Base-by-base conservation (phyloP, 164 flowering plant genomes). In the Tetracentron sinense region DNA sequence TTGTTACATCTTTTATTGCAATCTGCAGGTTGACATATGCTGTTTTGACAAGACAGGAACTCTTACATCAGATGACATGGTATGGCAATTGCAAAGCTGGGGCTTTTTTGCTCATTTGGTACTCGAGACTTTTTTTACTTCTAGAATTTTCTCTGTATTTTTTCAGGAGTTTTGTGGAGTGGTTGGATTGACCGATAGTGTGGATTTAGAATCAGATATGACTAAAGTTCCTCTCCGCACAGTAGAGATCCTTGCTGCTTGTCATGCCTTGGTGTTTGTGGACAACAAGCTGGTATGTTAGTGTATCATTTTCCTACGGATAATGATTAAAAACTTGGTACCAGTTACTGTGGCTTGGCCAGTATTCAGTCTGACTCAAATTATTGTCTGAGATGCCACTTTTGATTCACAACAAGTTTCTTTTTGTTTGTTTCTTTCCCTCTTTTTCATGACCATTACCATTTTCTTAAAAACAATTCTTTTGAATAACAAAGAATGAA, bases 31-130 rank as follows among this genome's bases (percentile, higher is more conserved):
- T 71, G 99, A 94, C 71, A 84, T 91, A 46, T 94, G 99, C 71
- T 94, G 99, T 75, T 94, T 94, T 68, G 99, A 94, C 72, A 94
- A 91, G 80, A 94, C 99, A 7, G 97, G 99, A 62, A 91, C 99
- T 55, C 86, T 94, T 56, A 94, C 97, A 55, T 91, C 99, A 38
- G 99, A 94, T 85, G 99, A 94, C 79, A 94, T 94, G 99, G 99
- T 94, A 83, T 65, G 79, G 20, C 26, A 46, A 7, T 44, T 54
- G 53, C 25, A 29, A 47, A 11, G 47, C 52, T 22, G 42, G 22
- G 1, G n/a, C n/a, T 61, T 25, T 56, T 51, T 23, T 44, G 26
- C 16, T 28, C 12, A 21, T 38, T 30, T 61, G 19, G 29, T 29
- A 1, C 30, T 16, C 29, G 0, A 19, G 19, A 28, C 22, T 71